Evolutionary conservation across 768 basidiomycete genomes (phyloP).

Genomic region (Auriscalpium vulgare): DNA sequence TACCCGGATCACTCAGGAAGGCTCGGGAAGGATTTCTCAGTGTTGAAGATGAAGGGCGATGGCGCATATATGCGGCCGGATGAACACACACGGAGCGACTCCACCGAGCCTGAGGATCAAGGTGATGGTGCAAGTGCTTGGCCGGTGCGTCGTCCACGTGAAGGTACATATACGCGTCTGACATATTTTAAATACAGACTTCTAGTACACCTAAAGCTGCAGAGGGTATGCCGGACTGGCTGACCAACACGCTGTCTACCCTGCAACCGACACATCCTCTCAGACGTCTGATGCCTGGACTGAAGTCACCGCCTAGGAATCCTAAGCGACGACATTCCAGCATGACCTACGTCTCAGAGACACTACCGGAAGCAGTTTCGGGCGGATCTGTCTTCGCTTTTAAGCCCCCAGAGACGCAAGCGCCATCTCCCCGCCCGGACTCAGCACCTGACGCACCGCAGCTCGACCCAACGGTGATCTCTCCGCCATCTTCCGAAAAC

Average conservation of each 20-base stretch:
- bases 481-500: neutral
- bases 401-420: neutral
- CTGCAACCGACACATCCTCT: slow-evolving; percentile 41
- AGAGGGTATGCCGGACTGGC: slow-evolving; percentile 46
- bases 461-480: neutral
- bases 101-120: slow-evolving; percentile 2
- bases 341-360: neutral
- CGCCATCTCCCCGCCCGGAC: neutral
- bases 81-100: neutral
- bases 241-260: slow-evolving; percentile 41
- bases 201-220: slow-evolving; percentile 4
- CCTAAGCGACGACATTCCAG: neutral
- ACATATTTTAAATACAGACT: neutral
- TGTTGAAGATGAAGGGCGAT: slow-evolving; percentile 32
- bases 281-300: slow-evolving; percentile 27
- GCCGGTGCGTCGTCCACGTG: slow-evolving; percentile 1
- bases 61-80: neutral
- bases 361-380: neutral
- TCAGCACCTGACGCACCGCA: neutral
- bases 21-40: slow-evolving; percentile 33
- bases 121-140: neutral
- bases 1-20: slow-evolving; percentile 28
- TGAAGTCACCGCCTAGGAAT: neutral
- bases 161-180: neutral
- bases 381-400: slow-evolving; percentile 6